Evolutionary conservation across 2,329 filamentous ascomycete species (phyloP).

Genomic region (Laburnicola sp.): DNA sequence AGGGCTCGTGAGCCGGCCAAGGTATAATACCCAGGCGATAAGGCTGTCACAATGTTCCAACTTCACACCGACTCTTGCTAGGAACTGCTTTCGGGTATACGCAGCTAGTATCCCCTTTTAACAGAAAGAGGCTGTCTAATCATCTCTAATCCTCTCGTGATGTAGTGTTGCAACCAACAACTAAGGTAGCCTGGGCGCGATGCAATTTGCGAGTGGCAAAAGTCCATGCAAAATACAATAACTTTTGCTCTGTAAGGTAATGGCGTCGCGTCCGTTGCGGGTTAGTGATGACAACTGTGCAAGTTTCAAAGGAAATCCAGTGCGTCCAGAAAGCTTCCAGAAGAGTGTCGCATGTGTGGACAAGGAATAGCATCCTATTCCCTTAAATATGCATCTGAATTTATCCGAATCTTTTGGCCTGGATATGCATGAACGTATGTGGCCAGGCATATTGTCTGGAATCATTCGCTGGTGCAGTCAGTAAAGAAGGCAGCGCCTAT

Average conservation of each 20-base stretch:
- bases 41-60: not conserved
- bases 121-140: no score
- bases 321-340: not conserved
- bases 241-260: no score
- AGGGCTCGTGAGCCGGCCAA: not conserved
- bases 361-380: not conserved
- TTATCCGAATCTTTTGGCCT: not conserved
- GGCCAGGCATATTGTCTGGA: not conserved
- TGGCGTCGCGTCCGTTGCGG: no score
- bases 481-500: not conserved
- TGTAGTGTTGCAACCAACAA: no score
- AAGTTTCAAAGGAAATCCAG: not conserved
- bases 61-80: no score
- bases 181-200: no score
- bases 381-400: not conserved
- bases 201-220: no score
- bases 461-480: not conserved
- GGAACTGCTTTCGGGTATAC: no score
- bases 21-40: not conserved
- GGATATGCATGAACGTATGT: conserved; percentile 2
- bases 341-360: not conserved
- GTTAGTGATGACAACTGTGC: not conserved
- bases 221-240: no score
- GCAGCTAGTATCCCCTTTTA: no score
- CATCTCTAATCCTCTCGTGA: no score